These are phyloP conservation scores for Sphaerulina populicola DNA, from an alignment of 2,329 filamentous ascomycete species.

Conservation along the genomic window DNA sequence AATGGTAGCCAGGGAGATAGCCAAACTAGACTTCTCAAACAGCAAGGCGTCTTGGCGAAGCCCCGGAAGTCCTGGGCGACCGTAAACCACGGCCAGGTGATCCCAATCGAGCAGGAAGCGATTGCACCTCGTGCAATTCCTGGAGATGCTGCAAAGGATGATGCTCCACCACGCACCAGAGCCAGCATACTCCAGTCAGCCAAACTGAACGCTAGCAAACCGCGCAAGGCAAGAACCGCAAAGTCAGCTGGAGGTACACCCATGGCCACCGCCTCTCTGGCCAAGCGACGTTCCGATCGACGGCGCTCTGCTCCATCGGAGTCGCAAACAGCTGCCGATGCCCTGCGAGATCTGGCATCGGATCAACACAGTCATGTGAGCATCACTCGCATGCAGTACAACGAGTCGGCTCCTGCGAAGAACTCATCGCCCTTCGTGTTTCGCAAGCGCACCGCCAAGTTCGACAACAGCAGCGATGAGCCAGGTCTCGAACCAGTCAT, in stretches of 20 bases:
- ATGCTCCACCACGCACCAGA: not conserved
- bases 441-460: conserved; percentile 21
- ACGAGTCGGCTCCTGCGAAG: conserved; percentile 7
- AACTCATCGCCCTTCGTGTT: conserved; percentile 26
- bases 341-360: not conserved
- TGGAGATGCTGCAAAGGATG: not conserved
- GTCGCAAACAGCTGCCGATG: conserved; percentile 7
- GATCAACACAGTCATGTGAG: conserved; percentile 7
- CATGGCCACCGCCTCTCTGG: not conserved
- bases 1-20: conserved; percentile 5
- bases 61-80: conserved; percentile 16
- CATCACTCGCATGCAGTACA: conserved; percentile 10
- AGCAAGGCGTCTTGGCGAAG: conserved; percentile 8
- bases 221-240: conserved; percentile 3
- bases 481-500: not conserved
- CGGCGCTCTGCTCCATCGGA: conserved; percentile 15
- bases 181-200: conserved; percentile 1
- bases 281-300: conserved; percentile 6
- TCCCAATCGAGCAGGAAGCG: not conserved
- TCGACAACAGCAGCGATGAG: conserved; percentile 1
- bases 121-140: not conserved
- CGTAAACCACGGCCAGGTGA: conserved; percentile 1
- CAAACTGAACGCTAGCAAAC: not conserved
- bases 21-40: conserved; percentile 8
- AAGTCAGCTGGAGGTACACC: conserved; percentile 13